Percentiles rank a stretch among this genome's conserved stretches.
Conservation (phyloP, 2,329 filamentous ascomycete species). For the Dothideomycetidae sp. region DNA sequence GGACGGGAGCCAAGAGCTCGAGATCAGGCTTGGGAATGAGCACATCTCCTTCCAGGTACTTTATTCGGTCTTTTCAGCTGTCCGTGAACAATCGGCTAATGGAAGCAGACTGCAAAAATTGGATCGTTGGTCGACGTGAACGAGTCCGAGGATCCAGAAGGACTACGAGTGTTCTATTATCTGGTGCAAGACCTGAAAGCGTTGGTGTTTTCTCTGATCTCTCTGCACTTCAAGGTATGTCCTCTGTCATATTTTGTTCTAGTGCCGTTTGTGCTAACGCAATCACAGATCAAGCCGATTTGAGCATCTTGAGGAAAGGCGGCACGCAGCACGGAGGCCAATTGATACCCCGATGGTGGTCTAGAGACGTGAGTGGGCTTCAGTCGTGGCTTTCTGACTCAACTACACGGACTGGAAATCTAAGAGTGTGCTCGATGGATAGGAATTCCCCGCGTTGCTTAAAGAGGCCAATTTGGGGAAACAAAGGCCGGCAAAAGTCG, state of each 20-base stretch:
- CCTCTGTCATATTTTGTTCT: no score
- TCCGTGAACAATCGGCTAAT: conserved; percentile 18
- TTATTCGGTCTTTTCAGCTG: background rate
- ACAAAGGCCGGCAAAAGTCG: no score
- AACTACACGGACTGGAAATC: no score
- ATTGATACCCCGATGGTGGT: no score
- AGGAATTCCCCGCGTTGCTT: no score
- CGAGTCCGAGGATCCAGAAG: conserved; percentile 89
- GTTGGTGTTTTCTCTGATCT: conserved; percentile 88
- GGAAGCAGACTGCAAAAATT: conserved; percentile 78
- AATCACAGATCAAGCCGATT: conserved; percentile 22
- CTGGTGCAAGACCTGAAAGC: conserved; percentile 95
- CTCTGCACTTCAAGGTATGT: conserved; percentile 93
- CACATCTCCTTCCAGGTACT: conserved; percentile 93
- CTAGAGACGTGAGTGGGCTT: no score
- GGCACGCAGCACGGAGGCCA: no score
- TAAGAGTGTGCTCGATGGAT: no score
- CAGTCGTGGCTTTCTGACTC: no score
- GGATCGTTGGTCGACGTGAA: conserved; percentile 93
- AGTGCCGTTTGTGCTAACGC: no score
- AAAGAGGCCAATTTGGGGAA: no score
- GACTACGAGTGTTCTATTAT: conserved; percentile 94
- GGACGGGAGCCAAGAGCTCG: conserved; percentile 89
- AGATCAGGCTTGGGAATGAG: conserved; percentile 84
- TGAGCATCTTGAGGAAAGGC: no score